Percentiles rank a stretch among this genome's conserved stretches.
These are phyloP conservation scores for Crithidia bombi DNA, from an alignment of 208 protist species.

Conservation along the genomic window DNA sequence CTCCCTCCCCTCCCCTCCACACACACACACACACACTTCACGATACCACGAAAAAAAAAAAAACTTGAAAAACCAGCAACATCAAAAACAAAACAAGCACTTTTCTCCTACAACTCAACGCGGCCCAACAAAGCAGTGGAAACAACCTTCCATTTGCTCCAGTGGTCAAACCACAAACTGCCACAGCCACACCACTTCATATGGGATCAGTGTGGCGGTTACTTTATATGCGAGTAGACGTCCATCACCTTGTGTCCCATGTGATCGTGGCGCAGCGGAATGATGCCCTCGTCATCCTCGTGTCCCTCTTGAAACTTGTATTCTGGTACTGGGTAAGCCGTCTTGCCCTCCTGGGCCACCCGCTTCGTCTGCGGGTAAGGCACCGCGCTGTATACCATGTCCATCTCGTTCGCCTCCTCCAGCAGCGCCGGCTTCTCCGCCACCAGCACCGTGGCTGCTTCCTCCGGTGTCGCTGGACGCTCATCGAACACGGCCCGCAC, in stretches of 20 bases:
- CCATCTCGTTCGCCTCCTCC: conserved; percentile 84
- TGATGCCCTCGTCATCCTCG: conserved; percentile 74
- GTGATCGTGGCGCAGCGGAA: conserved; percentile 50
- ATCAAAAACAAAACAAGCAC: too few species aligned
- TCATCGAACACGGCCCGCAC: conserved; percentile 88
- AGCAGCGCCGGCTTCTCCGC: conserved; percentile 67
- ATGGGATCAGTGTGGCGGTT: not conserved
- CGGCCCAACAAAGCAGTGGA: too few species aligned
- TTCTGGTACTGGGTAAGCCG: conserved; percentile 64
- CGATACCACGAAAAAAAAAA: too few species aligned
- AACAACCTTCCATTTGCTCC: too few species aligned
- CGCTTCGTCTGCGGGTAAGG: conserved; percentile 65
- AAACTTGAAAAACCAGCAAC: too few species aligned
- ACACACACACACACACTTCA: too few species aligned
- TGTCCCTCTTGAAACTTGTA: conserved; percentile 74
- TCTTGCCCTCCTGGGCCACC: conserved; percentile 36
- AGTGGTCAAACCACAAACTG: too few species aligned
- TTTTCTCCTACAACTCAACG: too few species aligned
- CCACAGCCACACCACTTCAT: not conserved
- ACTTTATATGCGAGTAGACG: conserved; percentile 40
- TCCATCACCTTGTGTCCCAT: conserved; percentile 37
- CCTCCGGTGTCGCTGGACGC: conserved; percentile 58
- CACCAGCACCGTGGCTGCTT: conserved; percentile 43
- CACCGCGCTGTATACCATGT: conserved; percentile 76
- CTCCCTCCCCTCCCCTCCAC: too few species aligned